Evolutionary conservation across 441 rosid species (phyloP).

Genomic region (Croton setiger): DNA sequence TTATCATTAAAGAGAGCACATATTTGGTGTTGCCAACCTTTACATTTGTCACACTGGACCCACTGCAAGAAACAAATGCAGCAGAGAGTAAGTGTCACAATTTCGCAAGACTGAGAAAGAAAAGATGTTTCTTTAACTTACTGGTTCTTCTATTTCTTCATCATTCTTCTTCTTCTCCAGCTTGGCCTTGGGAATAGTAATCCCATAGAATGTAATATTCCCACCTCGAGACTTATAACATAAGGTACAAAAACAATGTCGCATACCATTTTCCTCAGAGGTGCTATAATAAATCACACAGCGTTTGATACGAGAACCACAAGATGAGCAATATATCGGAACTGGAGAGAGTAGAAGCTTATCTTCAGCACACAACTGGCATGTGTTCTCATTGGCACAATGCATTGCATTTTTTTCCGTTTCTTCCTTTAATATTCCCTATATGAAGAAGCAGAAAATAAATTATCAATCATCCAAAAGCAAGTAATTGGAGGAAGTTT

Average conservation of each 20-base stretch:
- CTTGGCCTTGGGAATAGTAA: slow-evolving; percentile 32
- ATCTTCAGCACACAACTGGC: slow-evolving; percentile 50
- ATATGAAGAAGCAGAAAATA: slow-evolving; percentile 15
- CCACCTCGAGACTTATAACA: slow-evolving; percentile 36
- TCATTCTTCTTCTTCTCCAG: slow-evolving; percentile 36
- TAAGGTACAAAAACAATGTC: slow-evolving; percentile 37
- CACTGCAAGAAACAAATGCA: slow-evolving; percentile 43
- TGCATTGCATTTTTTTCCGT: slow-evolving; percentile 12
- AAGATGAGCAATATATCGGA: slow-evolving; percentile 55
- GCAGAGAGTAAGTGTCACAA: slow-evolving; percentile 7
- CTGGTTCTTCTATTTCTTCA: slow-evolving; percentile 43
- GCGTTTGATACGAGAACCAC: slow-evolving; percentile 39
- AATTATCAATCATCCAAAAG: slow-evolving; percentile 13
- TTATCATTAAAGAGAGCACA: slow-evolving; percentile 65
- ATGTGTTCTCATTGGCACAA: slow-evolving; percentile 31
- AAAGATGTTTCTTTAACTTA: slow-evolving; percentile 25
- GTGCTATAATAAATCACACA: slow-evolving; percentile 41
- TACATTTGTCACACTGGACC: slow-evolving; percentile 69
- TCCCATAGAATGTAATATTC: slow-evolving; percentile 30
- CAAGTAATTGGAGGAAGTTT: not conserved
- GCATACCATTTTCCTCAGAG: slow-evolving; percentile 29
- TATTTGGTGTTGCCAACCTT: slow-evolving; percentile 74
- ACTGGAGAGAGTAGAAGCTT: slow-evolving; percentile 40
- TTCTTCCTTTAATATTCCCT: slow-evolving; percentile 28
- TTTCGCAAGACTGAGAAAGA: slow-evolving; percentile 2